Percentiles rank a stretch among this genome's conserved stretches.
phyloP scores from a whole-genome alignment of 352 stramenopile species.

The Thraustochytrium sp. region DNA sequence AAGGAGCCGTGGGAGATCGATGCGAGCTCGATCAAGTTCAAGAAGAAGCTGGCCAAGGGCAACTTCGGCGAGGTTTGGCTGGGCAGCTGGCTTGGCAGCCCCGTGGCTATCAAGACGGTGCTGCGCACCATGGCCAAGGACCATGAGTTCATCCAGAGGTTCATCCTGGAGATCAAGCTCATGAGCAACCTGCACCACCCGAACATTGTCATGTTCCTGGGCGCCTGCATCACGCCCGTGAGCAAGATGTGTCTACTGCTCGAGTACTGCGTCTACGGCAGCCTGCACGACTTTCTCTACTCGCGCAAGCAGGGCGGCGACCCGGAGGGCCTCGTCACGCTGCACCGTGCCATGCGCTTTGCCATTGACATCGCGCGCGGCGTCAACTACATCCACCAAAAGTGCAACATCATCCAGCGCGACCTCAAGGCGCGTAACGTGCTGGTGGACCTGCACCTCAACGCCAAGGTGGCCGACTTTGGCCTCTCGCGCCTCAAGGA shows the following conservation, averaged over 20 bases:
- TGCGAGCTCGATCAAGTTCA: conserved; percentile 32
- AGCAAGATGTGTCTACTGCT: conserved; percentile 49
- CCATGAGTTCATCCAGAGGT: conserved; percentile 35
- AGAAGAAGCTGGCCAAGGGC: conserved; percentile 41
- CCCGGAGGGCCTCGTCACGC: conserved; percentile 20
- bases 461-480: conserved; percentile 79
- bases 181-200: conserved; percentile 48
- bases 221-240: conserved; percentile 29
- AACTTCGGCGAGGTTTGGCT: conserved; percentile 45
- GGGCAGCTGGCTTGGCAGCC: conserved; percentile 40
- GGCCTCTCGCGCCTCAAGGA: conserved; percentile 87
- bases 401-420: conserved; percentile 68
- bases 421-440: conserved; percentile 80
- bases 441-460: conserved; percentile 76
- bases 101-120: conserved; percentile 48
- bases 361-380: conserved; percentile 71
- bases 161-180: conserved; percentile 46
- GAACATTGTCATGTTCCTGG: conserved; percentile 50
- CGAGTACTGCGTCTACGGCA: conserved; percentile 47
- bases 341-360: conserved; percentile 50
- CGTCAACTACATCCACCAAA: conserved; percentile 71
- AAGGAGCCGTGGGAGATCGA: conserved; percentile 39
- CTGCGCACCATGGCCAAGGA: conserved; percentile 39
- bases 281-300: conserved; percentile 46
- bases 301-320: neutral